These are phyloP conservation scores for Scutellospora calospora DNA, from an alignment of 371 early-diverging fungal species.

Conservation along the genomic window DNA sequence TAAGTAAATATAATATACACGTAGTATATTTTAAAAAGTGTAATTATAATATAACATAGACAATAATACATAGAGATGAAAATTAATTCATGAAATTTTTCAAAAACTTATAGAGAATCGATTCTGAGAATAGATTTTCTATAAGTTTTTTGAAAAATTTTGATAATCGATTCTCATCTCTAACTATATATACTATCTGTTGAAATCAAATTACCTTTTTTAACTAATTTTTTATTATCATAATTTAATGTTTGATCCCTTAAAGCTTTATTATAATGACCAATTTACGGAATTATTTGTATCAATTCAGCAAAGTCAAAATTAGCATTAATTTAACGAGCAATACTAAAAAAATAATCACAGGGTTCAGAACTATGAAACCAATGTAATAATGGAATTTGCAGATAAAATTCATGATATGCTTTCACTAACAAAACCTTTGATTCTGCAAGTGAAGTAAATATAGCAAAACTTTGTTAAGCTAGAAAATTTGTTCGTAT, in stretches of 20 bases:
- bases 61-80: too few relatives aligned
- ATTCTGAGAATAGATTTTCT: too few relatives aligned
- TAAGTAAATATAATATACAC: neutral
- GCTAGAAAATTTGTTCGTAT: neutral
- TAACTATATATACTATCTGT: too few relatives aligned
- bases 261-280: neutral
- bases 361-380: neutral
- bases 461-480: neutral
- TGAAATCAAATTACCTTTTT: neutral
- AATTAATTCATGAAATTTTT: too few relatives aligned
- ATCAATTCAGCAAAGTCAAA: too few relatives aligned
- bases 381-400: neutral
- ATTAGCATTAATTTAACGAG: neutral
- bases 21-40: too few relatives aligned
- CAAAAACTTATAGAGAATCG: too few relatives aligned
- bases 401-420: neutral
- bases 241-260: neutral
- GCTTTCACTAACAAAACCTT: neutral
- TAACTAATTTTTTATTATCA: too few relatives aligned
- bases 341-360: neutral
- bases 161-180: too few relatives aligned
- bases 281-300: too few relatives aligned
- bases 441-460: constrained; percentile 1
- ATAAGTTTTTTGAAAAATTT: too few relatives aligned
- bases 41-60: too few relatives aligned